Base-by-base conservation (phyloP, 2,329 filamentous ascomycete species). In the Fonsecaea multimorphosa region DNA sequence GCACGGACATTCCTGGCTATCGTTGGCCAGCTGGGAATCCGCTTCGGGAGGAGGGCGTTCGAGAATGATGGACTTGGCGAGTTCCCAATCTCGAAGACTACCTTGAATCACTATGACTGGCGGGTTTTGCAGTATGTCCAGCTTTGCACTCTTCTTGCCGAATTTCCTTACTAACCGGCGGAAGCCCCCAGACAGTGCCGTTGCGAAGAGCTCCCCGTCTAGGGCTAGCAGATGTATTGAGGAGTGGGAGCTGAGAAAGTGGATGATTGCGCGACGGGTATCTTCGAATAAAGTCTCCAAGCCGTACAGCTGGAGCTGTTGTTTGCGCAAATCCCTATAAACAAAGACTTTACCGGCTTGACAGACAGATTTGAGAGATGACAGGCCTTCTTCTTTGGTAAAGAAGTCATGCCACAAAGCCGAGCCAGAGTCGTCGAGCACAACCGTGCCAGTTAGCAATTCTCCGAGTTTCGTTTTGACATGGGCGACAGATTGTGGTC, bases 401-500 rank as follows among this genome's bases (percentile, higher is more conserved):
- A 58, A 63, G 38, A 58, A 62, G 19, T 62, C 53, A 52, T 68
- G 49, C 65, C 65, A 68, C n/a, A 68, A 38, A 9, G 54, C n/a
- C 22, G 38, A 49, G 27, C 53, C 36, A 22, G 27, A 2, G 14
- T 68, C 61, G 16, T 61, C 34, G 11, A 65, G 40, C 29, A 68
- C 19, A 8, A 68, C 36, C 4, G 7, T 54, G n/a, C 65, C 65
- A 8, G 29, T 29, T 31, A 65, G 31, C 19, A 68, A 16, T 14
- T n/a, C 11, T 9, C 57, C 54, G 4, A 68, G 7, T 32, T 58
- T 22, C 22, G 22, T 32, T 53, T 56, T 68, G 44, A 52, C 46
- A 44, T 53, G 22, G 2, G 62, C 58, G 14, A 68, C 65, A 32
- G 49, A 31, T 22, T 46, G 40, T n/a, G 40, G n/a, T 3, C 53